Evolutionary conservation across 345 rosid genomes (phyloP), one percentile per base, ranked within the genome.

Genomic region (Nasturtium officinale): DNA sequence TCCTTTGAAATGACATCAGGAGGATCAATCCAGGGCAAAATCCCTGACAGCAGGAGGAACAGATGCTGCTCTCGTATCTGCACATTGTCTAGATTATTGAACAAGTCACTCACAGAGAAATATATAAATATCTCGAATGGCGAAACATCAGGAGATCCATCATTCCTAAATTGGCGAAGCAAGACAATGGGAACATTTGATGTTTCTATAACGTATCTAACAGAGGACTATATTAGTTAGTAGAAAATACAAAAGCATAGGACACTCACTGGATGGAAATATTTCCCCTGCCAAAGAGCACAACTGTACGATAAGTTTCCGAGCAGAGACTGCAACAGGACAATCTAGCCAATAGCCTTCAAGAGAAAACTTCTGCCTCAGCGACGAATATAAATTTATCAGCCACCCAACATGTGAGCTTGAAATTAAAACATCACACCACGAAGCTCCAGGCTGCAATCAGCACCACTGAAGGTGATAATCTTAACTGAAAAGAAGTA

Each of bases 371-470:
- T 88, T 90, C 82, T 85, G 89, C 80, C 96, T 86, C 66, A 95
- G 80, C 4, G 91, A 87, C 7, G 87, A 74, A 83, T 95, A 95
- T 28, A 95, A 82, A 75, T 81, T 76, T 74, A 89, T 64, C 60
- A 91, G 81, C 99, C 99, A 95, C 61, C 83, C 84, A 82, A 84
- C 86, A 82, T 95, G 96, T 21, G 91, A 88, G 54, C 96, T 91
- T 81, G 96, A 85, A 73, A 95, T 76, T 83, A 95, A 87, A 78
- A 85, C 85, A 76, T 95, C 90, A 79, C 72, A 81, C 99, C 99
- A 95, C 33, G 89, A 84, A 72, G 89, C 82, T 82, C 96, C 99
- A 84, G 95, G 99, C 99, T 95, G 81, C 82, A 83, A 82, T 73
- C 72, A 83, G 59, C 73, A 76, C 40, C 64, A 67, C 28, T 50